These are phyloP conservation scores for Boletus sp. DNA, from an alignment of 768 basidiomycete genomes.

Conservation along the genomic window DNA sequence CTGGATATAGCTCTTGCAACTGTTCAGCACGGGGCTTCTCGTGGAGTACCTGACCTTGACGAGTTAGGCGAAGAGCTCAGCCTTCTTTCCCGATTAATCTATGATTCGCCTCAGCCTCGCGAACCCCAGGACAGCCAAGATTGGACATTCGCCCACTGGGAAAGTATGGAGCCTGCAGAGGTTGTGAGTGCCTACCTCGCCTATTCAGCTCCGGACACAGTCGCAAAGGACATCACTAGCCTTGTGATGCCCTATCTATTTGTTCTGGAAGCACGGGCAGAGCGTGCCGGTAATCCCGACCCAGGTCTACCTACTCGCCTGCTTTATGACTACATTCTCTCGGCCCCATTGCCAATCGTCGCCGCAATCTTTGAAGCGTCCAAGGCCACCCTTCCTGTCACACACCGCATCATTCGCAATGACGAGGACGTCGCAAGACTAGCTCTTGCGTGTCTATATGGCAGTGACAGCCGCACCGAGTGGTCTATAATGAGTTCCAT, in stretches of 20 bases:
- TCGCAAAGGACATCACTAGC: constrained; percentile 65
- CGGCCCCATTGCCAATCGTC: constrained; percentile 61
- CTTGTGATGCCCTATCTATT: constrained; percentile 92
- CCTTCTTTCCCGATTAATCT: constrained; percentile 81
- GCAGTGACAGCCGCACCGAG: constrained; percentile 62
- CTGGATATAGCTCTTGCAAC: constrained; percentile 74
- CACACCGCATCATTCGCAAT: constrained; percentile 71
- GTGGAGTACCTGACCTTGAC: constrained; percentile 74
- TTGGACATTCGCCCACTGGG: constrained; percentile 79
- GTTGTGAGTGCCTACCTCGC: constrained; percentile 75
- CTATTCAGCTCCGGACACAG: constrained; percentile 59
- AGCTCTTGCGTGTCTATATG: constrained; percentile 87
- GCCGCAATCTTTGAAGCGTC: constrained; percentile 85
- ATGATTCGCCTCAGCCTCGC: constrained; percentile 59
- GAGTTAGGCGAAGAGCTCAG: constrained; percentile 89
- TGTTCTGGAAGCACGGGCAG: constrained; percentile 84
- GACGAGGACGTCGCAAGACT: constrained; percentile 84
- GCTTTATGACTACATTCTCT: constrained; percentile 70
- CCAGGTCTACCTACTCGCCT: constrained; percentile 58
- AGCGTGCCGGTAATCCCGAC: constrained; percentile 74
- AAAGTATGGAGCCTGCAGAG: constrained; percentile 55
- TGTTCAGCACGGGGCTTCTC: constrained; percentile 83
- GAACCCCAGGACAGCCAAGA: constrained; percentile 47
- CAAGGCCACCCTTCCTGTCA: constrained; percentile 75
- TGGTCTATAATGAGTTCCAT: constrained; percentile 88